These are phyloP conservation scores for Euphorbia pulcherrima DNA, from an alignment of 345 rosid genomes.

Conservation along the genomic window DNA sequence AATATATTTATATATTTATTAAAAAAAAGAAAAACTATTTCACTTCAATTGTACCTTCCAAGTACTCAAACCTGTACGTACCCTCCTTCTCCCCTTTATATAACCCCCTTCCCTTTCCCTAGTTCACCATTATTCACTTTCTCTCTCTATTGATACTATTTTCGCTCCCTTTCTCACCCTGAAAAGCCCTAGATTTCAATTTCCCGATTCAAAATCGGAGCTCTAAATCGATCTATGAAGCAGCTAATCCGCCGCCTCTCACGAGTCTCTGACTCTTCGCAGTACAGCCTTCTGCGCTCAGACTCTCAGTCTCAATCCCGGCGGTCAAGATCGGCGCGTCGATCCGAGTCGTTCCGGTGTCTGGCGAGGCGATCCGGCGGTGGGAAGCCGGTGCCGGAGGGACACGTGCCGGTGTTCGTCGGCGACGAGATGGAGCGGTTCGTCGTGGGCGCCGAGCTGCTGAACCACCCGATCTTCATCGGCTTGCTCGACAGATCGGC, in stretches of 20 bases:
- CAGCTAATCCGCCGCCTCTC: slow-evolving; percentile 81
- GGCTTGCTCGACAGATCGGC: slow-evolving; percentile 76
- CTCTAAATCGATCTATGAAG: slow-evolving; percentile 48
- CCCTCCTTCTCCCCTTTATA: background rate
- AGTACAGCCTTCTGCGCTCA: slow-evolving; percentile 69
- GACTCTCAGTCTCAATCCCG: slow-evolving; percentile 29
- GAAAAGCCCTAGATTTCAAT: no score
- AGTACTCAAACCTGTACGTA: slow-evolving; percentile 32
- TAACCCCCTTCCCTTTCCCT: background rate
- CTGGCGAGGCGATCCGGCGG: slow-evolving; percentile 26
- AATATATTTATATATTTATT: no score
- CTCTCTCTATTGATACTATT: background rate
- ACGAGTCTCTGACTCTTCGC: slow-evolving; percentile 78
- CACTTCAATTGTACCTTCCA: slow-evolving; percentile 23
- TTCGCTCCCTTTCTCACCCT: background rate
- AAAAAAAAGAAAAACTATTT: background rate
- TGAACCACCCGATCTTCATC: slow-evolving; percentile 78
- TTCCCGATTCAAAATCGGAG: background rate
- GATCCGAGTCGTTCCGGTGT: slow-evolving; percentile 20
- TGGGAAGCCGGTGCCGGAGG: slow-evolving; percentile 55
- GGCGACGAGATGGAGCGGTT: slow-evolving; percentile 96
- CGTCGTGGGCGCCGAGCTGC: slow-evolving; percentile 72
- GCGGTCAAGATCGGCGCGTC: slow-evolving; percentile 17
- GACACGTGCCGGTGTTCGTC: slow-evolving; percentile 84
- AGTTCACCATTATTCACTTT: background rate